Conservation (phyloP, 2,329 filamentous ascomycete genomes). For the Colletotrichum limetticola region DNA sequence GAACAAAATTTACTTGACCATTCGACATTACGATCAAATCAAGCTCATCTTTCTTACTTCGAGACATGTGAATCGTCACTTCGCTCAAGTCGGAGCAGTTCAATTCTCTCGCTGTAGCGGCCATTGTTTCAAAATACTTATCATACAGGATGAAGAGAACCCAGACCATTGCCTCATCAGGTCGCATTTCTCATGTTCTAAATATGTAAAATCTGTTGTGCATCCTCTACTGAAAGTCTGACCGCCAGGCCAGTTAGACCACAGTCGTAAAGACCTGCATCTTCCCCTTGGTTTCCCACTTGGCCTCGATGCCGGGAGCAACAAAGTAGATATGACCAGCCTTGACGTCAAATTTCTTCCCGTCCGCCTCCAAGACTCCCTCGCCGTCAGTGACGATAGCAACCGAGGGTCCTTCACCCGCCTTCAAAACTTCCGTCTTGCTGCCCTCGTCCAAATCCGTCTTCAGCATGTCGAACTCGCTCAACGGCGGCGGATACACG, state of each 20-base stretch:
- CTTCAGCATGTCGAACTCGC: slow-evolving; percentile 77
- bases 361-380: slow-evolving; percentile 66
- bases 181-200: not conserved
- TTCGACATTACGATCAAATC: no score
- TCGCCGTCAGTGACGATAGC: slow-evolving; percentile 70
- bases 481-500: slow-evolving; percentile 73
- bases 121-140: not conserved
- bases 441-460: slow-evolving; percentile 66
- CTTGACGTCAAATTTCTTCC: slow-evolving; percentile 61
- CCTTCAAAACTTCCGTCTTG: slow-evolving; percentile 67
- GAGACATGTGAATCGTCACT: no score
- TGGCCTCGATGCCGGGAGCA: slow-evolving; percentile 59
- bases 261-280: slow-evolving; percentile 53
- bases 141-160: not conserved
- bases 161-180: not conserved
- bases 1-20: no score
- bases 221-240: not conserved
- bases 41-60: no score
- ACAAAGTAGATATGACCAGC: slow-evolving; percentile 76
- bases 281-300: slow-evolving; percentile 44
- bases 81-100: no score
- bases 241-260: not conserved
- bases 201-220: not conserved
- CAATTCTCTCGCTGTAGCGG: no score
- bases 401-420: slow-evolving; percentile 70